Evolutionary conservation across 768 basidiomycete species (phyloP), one percentile per base, ranked within the genome.

Genomic region (Lactarius akahatsu): DNA sequence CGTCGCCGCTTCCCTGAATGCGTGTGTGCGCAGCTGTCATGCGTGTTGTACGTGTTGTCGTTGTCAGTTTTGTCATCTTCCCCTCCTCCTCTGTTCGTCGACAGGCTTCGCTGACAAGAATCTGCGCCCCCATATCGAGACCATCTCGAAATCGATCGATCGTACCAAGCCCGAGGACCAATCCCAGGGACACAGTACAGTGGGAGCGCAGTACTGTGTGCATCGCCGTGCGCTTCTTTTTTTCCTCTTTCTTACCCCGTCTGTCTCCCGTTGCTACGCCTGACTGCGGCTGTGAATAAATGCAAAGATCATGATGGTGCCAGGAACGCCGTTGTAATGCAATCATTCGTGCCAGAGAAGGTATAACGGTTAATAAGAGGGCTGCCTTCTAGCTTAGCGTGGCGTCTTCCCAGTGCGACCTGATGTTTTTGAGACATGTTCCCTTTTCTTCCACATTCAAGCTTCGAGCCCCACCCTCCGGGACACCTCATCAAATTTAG

Each of bases 81-180:
- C 26, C 56, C 40, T 18, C 26, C 3, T 11, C 15, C 30, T 55
- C 30, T 18, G 18, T 32, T 32, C 55, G 15, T 57, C 6, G 34
- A 34, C 41, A 34, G 30, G 23, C 30, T 57, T 57, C 60, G 55
- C 60, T 66, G 65, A 57, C 60, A 23, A 47, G 65, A 62, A 66
- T 66, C 60, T 66, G 65, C 60, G 20, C 38, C 6, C 23, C 55
- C 32, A 66, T 66, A 57, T 66, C 60, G 55, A 57, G 65, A 20
- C 59, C 43, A 62, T 66, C 64, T 57, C 15, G 20, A 56, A 57
- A 61, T 57, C 57, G 65, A 62, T 62, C 65, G 60, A 66, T 66
- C 65, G 56, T n/a, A 28, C 20, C 28, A 26, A 15, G 26, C 30
- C 9, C 7, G n/a, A 16, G 23, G 10, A 8, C 41, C 43, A 18